Evolutionary conservation across 352 stramenopile genomes (phyloP).

Genomic region (Globisporangium paroecandrum): DNA sequence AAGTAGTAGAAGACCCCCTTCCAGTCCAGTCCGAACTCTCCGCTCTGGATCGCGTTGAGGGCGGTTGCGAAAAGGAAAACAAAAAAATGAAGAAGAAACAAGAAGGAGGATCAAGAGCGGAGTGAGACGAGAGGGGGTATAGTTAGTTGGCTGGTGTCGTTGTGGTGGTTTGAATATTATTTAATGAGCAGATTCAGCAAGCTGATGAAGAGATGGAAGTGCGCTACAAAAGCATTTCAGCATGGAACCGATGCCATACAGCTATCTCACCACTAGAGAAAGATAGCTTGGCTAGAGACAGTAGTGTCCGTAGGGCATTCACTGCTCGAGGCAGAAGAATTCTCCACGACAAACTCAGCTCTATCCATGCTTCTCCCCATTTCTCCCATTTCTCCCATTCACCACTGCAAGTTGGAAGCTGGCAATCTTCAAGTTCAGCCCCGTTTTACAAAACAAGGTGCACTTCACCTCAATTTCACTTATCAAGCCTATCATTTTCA

Average conservation of each 20-base stretch:
- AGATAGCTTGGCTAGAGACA: too few species aligned
- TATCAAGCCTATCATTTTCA: background rate
- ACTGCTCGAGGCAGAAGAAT: too few species aligned
- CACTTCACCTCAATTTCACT: background rate
- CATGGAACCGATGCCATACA: background rate
- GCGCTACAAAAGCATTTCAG: background rate
- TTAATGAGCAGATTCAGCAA: background rate
- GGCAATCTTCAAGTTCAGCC: constrained; percentile 3
- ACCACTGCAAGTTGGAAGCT: background rate
- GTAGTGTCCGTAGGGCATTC: too few species aligned
- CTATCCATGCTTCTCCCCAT: too few species aligned
- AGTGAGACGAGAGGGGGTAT: background rate
- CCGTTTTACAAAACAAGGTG: background rate
- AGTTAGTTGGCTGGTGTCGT: background rate
- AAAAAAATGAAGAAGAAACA: background rate
- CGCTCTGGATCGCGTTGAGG: background rate
- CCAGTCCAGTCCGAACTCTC: background rate
- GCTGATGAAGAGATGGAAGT: background rate
- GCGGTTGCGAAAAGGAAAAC: background rate
- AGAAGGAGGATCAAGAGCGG: background rate
- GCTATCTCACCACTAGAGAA: too few species aligned
- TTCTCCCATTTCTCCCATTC: background rate
- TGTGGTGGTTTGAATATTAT: background rate
- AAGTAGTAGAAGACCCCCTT: background rate
- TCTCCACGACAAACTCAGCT: too few species aligned